Base-by-base conservation (phyloP, 1,284 basidiomycete species). In the Pseudomicrostroma phylloplanum region DNA sequence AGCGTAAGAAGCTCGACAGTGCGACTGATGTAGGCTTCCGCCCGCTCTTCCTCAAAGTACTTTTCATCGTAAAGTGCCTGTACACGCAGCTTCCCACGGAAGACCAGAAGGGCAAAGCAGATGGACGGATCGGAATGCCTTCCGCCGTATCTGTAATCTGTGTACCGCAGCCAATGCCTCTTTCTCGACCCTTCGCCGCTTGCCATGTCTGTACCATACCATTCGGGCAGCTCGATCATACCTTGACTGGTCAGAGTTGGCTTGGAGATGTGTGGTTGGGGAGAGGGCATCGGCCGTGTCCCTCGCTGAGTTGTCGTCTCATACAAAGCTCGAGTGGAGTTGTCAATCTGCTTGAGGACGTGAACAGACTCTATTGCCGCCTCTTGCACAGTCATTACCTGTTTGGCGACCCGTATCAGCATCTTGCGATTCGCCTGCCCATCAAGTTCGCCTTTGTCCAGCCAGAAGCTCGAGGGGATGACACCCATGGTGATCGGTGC, bases 401-500 rank as follows among this genome's bases (percentile, higher is more conserved):
- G 17, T 21, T 48, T 4, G 12, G 43, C 43, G 17, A 48, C 17
- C 17, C 17, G 15, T 17, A 6, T n/a, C 51, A 53, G 48, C 15
- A 51, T 49, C 8, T 43, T 40, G 26, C 46, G 43, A 7, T 40
- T 48, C 9, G 30, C 30, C 30, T 36, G 30, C 30, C 30, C 30
- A 3, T 36, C 30, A 36, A 36, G 30, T 36, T 36, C 30, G 30
- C 30, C 30, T 9, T 36, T 36, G 9, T 36, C 30, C n/a, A 49
- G 46, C 23, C 25, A 49, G 25, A 48, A 51, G 46, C 43, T 36
- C 4, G 57, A 48, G 26, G 57, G 49, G 25, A 58, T 58, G 25
- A 46, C 39, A 2, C 25, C 25, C 48, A 58, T 49, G 57, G 43
- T 58, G 2, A 36, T 40, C 9, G 48, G 26, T 17, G 26, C 49